Conservation (phyloP, 768 basidiomycete species). For the Serendipita sp. region DNA sequence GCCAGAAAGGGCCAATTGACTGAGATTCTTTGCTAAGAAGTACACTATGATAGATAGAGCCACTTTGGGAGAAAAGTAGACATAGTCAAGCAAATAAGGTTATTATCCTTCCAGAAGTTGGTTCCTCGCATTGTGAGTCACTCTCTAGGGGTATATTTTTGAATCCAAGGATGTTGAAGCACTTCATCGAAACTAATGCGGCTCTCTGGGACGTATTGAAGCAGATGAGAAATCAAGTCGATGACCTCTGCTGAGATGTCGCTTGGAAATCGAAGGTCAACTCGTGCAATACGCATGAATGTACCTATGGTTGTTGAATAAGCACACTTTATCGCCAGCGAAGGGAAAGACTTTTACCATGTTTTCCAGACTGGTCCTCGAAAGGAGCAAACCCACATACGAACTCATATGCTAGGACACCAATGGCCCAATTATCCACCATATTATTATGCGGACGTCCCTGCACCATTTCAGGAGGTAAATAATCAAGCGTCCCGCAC, state of each 20-base stretch:
- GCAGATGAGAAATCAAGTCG: constrained; percentile 25
- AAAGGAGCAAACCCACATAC: constrained; percentile 29
- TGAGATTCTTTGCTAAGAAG: not conserved
- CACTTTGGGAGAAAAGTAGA: no score
- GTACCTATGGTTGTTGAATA: constrained; percentile 18
- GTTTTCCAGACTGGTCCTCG: constrained; percentile 19
- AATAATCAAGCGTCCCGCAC: constrained; percentile 31
- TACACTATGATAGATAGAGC: no score
- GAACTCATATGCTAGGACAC: constrained; percentile 32
- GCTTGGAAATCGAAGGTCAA: constrained; percentile 24
- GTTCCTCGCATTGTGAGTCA: not conserved
- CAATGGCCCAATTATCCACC: constrained; percentile 34
- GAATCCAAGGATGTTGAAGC: constrained; percentile 2
- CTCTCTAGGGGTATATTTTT: not conserved
- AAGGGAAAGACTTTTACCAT: constrained; percentile 3
- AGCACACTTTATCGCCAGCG: not conserved
- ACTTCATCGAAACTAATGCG: not conserved
- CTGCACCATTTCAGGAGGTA: constrained; percentile 35
- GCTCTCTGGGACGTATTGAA: not conserved
- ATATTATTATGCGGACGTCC: constrained; percentile 25
- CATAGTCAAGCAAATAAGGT: no score
- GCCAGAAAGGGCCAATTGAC: not conserved
- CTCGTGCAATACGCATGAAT: constrained; percentile 23
- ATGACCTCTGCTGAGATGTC: constrained; percentile 25
- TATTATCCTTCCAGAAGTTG: no score